Evolutionary conservation across 73 alveolate species (phyloP).

Genomic region (Stentor coeruleus): DNA sequence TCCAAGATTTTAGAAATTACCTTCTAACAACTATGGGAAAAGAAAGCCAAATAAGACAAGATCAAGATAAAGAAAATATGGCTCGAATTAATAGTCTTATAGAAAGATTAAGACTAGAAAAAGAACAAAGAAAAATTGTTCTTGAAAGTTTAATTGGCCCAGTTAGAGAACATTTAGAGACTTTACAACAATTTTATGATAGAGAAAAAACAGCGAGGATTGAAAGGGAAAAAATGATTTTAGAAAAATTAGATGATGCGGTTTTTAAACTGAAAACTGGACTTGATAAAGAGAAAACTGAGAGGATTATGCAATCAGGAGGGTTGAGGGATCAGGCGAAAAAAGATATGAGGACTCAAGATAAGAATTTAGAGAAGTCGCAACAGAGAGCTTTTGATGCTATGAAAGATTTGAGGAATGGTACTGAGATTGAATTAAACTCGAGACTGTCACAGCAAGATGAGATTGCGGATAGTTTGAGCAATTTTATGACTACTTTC

Average conservation of each 20-base stretch:
- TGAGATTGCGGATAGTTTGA: conserved; percentile 86
- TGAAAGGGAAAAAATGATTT: conserved; percentile 76
- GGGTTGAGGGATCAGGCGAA: conserved; percentile 66
- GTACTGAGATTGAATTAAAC: conserved; percentile 82
- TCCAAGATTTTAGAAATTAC: conserved; percentile 68
- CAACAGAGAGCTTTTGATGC: conserved; percentile 81
- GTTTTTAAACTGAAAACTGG: conserved; percentile 59
- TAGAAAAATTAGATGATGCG: conserved; percentile 79
- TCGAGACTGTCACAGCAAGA: conserved; percentile 86
- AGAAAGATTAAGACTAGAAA: conserved; percentile 55
- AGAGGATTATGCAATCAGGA: conserved; percentile 58
- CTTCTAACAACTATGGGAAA: conserved; percentile 59
- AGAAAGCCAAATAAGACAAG: conserved; percentile 55
- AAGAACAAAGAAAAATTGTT: conserved; percentile 62
- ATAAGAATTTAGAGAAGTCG: conserved; percentile 75
- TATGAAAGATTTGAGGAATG: conserved; percentile 74
- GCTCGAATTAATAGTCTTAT: conserved; percentile 59
- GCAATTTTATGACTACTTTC: conserved; percentile 89
- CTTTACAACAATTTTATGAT: conserved; percentile 47
- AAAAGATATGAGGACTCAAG: conserved; percentile 59
- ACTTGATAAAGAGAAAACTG: conserved; percentile 74
- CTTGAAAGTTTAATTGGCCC: conserved; percentile 55
- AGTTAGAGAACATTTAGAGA: conserved; percentile 47
- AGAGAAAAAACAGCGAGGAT: conserved; percentile 68
- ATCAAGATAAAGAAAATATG: conserved; percentile 59